Evolutionary conservation across 305 asterid species (phyloP).

Genomic region (Fraxinus sp.): DNA sequence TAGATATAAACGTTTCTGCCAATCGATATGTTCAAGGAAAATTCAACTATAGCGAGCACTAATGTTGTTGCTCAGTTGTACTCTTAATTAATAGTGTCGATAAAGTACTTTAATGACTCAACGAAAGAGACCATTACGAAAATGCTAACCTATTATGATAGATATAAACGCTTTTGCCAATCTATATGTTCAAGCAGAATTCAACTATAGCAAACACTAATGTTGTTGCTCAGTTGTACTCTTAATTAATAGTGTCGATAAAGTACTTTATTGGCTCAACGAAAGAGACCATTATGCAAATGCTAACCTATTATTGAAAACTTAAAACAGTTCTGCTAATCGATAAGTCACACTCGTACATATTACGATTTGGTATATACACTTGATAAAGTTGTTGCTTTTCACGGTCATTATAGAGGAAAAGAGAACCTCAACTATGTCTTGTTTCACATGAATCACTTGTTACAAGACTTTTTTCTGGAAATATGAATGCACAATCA

Average conservation of each 20-base stretch:
- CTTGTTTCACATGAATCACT: slow-evolving; percentile 13
- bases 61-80: not conserved
- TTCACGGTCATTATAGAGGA: not conserved
- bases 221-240: not conserved
- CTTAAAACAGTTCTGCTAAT: not conserved
- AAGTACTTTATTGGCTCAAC: not conserved
- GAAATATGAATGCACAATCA: not conserved
- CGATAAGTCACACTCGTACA: not conserved
- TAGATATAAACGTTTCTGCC: too few relatives aligned
- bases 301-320: not conserved
- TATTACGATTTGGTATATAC: not conserved
- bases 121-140: not conserved
- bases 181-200: not conserved
- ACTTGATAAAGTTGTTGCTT: not conserved
- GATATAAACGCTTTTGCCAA: not conserved
- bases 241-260: not conserved
- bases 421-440: not conserved
- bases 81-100: not conserved
- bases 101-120: not conserved
- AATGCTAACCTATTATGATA: not conserved
- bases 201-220: not conserved
- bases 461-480: not conserved
- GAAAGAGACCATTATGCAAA: not conserved
- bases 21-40: too few relatives aligned
- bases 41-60: too few relatives aligned